Evolutionary conservation across 768 basidiomycete genomes (phyloP).

Genomic region (Suillus lakei): DNA sequence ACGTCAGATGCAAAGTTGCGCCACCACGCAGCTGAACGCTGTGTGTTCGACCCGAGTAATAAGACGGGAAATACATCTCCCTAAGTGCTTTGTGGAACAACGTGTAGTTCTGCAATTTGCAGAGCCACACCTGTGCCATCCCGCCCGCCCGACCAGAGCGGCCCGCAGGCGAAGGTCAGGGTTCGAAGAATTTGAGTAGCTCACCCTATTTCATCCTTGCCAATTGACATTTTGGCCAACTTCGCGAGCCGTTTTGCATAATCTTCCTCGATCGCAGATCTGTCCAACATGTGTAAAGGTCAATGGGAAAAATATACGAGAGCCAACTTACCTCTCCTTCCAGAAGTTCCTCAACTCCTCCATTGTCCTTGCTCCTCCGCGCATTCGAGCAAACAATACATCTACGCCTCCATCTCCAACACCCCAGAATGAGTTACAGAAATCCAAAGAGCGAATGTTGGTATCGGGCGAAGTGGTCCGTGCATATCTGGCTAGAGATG

Average conservation of each 20-base stretch:
- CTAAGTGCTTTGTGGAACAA: neutral
- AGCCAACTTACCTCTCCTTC: conserved; percentile 82
- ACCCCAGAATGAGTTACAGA: conserved; percentile 99
- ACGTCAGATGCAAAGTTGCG: conserved; percentile 4
- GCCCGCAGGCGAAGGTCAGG: conserved; percentile 5
- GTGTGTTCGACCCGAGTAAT: neutral
- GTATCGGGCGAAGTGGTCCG: conserved; percentile 54
- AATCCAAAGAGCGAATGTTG: conserved; percentile 67
- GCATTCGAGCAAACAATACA: conserved; percentile 87
- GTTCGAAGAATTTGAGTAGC: conserved; percentile 34
- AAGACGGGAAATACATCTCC: neutral
- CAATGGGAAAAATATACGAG: conserved; percentile 4
- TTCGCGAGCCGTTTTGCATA: conserved; percentile 87
- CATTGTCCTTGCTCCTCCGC: conserved; percentile 82
- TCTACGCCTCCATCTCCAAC: conserved; percentile 85
- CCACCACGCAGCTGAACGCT: neutral
- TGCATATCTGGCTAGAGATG: conserved; percentile 75
- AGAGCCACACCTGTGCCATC: conserved; percentile 6
- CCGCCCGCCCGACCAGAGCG: conserved; percentile 3
- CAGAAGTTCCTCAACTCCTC: conserved; percentile 89
- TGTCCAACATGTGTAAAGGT: conserved; percentile 36
- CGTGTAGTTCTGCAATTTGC: conserved; percentile 7
- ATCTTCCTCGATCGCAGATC: conserved; percentile 92
- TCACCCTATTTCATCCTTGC: conserved; percentile 93
- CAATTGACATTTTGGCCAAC: conserved; percentile 75